phyloP scores from a whole-genome alignment of 345 rosid species.

The Hibiscus syriacus region DNA sequence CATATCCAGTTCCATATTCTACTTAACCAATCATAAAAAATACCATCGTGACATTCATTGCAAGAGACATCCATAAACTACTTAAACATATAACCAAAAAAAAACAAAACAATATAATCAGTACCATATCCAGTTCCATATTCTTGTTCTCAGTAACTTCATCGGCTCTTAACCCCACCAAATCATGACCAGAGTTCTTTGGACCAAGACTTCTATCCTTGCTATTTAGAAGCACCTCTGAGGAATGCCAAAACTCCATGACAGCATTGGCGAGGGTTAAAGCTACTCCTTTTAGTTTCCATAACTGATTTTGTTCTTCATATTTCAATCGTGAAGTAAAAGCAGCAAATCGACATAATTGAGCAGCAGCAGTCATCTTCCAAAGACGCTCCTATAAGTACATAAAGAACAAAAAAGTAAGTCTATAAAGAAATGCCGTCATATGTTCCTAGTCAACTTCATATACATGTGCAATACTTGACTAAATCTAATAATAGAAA shows the following conservation, averaged over 20 bases:
- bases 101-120: slow-evolving; percentile 7
- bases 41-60: background rate
- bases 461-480: background rate
- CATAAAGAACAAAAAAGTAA: background rate
- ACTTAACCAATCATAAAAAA: too few species aligned
- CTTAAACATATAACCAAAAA: background rate
- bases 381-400: slow-evolving; percentile 83
- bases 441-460: background rate
- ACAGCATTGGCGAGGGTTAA: slow-evolving; percentile 66
- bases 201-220: slow-evolving; percentile 24
- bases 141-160: slow-evolving; percentile 28
- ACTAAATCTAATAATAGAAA: slow-evolving; percentile 8
- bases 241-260: slow-evolving; percentile 79
- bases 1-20: slow-evolving; percentile 29
- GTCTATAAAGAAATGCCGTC: background rate
- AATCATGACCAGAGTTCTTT: slow-evolving; percentile 19
- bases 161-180: slow-evolving; percentile 16
- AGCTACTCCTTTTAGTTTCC: slow-evolving; percentile 57
- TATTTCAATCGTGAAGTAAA: slow-evolving; percentile 50
- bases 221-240: slow-evolving; percentile 38
- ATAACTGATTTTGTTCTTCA: slow-evolving; percentile 37
- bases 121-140: slow-evolving; percentile 33
- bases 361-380: slow-evolving; percentile 96
- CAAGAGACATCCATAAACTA: background rate
- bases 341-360: slow-evolving; percentile 64